These are phyloP conservation scores for Boletus rex-veris DNA, from an alignment of 768 basidiomycete genomes.

Conservation along the genomic window DNA sequence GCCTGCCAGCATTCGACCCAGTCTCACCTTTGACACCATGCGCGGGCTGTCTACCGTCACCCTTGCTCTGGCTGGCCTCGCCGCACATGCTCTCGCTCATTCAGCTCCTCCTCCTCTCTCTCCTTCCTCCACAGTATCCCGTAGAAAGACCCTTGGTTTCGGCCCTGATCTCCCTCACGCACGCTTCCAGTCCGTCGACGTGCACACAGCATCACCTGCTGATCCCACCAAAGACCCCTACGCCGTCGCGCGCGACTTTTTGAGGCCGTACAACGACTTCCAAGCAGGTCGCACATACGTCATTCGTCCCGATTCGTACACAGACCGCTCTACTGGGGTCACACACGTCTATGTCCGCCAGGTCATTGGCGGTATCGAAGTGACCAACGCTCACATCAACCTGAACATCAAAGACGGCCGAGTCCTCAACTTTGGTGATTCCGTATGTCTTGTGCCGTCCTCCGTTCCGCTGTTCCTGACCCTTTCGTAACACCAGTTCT, in stretches of 20 bases:
- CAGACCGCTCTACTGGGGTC: conserved; percentile 79
- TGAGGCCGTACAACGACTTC: conserved; percentile 38
- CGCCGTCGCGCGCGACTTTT: conserved; percentile 61
- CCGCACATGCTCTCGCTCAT: conserved; percentile 52
- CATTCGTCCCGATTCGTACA: conserved; percentile 82
- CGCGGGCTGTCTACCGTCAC: conserved; percentile 64
- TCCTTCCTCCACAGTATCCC: conserved; percentile 1
- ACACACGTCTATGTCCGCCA: conserved; percentile 89
- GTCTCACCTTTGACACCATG: conserved; percentile 37
- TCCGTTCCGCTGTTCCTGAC: conserved; percentile 8
- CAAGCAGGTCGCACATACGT: conserved; percentile 42
- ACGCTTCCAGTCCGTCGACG: conserved; percentile 52
- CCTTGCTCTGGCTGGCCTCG: conserved; percentile 56
- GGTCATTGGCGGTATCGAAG: conserved; percentile 79
- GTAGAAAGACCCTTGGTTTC: conserved; percentile 87
- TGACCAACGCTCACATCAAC: conserved; percentile 89
- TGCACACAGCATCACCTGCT: conserved; percentile 35
- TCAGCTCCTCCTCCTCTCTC: conserved; percentile 10
- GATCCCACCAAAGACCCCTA: conserved; percentile 46
- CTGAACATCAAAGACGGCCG: conserved; percentile 84
- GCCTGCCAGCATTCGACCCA: background rate
- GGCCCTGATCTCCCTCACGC: conserved; percentile 79
- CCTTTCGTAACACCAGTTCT: conserved; percentile 54
- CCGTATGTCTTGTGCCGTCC: conserved; percentile 46
- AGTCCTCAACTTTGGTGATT: conserved; percentile 84